Conservation (phyloP, 2,329 filamentous ascomycete genomes). For the Ceratocystiopsis brevicomis region DNA sequence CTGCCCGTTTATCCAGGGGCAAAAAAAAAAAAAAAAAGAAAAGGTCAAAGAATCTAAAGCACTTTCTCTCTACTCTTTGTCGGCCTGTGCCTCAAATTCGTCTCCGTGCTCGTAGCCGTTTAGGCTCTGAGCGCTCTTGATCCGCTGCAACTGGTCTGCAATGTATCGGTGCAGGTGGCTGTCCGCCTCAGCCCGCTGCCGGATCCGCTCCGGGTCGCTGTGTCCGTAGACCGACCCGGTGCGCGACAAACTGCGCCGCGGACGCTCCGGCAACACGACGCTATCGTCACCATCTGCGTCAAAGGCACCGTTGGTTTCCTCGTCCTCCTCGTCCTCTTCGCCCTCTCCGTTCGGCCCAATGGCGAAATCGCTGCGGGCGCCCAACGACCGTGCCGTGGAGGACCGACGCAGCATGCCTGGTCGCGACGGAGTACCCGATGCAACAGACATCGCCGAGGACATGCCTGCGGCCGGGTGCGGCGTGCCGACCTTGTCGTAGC, state of each 20-base stretch:
- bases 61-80: slow-evolving; percentile 2
- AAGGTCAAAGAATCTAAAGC: not conserved
- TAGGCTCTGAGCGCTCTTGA: slow-evolving; percentile 36
- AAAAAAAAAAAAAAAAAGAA: not conserved
- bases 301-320: too few relatives aligned
- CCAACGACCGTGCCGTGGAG: slow-evolving; percentile 68
- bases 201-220: slow-evolving; percentile 28
- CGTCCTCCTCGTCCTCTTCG: slow-evolving; percentile 7
- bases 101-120: slow-evolving; percentile 23
- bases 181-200: slow-evolving; percentile 36
- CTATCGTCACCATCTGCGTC: too few relatives aligned
- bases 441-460: slow-evolving; percentile 13
- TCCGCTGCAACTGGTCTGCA: slow-evolving; percentile 56
- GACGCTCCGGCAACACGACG: slow-evolving; percentile 16
- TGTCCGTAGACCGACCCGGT: slow-evolving; percentile 24
- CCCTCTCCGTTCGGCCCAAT: slow-evolving; percentile 15
- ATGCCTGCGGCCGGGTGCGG: slow-evolving; percentile 18
- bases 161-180: slow-evolving; percentile 67
- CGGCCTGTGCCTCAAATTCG: slow-evolving; percentile 26
- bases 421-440: too few relatives aligned
- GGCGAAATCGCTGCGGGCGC: slow-evolving; percentile 58
- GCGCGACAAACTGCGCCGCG: slow-evolving; percentile 16
- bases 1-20: not conserved
- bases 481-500: slow-evolving; percentile 19
- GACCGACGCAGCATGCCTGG: slow-evolving; percentile 48